Evolutionary conservation across 352 stramenopile species (phyloP).

Genomic region (Globisporangium solare): DNA sequence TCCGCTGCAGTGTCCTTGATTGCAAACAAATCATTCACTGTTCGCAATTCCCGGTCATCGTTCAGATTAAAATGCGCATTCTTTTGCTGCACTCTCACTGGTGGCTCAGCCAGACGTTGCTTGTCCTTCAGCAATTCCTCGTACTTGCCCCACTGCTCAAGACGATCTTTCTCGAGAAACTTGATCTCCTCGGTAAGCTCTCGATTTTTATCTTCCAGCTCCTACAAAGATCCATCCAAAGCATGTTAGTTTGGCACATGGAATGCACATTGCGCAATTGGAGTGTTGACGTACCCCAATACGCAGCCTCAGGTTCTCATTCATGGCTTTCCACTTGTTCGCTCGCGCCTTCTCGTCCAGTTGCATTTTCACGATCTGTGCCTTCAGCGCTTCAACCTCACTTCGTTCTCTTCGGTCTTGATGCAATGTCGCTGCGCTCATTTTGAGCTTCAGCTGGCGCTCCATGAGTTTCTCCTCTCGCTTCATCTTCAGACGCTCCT

Average conservation of each 20-base stretch:
- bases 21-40: constrained; percentile 32
- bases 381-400: constrained; percentile 74
- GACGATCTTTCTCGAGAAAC: constrained; percentile 69
- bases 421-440: constrained; percentile 46
- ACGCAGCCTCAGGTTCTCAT: constrained; percentile 60
- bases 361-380: constrained; percentile 80
- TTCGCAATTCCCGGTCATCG: constrained; percentile 18
- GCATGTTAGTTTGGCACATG: background rate
- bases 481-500: constrained; percentile 70
- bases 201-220: constrained; percentile 72
- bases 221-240: constrained; percentile 24
- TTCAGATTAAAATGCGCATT: constrained; percentile 10
- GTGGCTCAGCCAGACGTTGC: constrained; percentile 10
- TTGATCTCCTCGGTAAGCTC: constrained; percentile 72
- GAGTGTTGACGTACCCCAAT: constrained; percentile 35
- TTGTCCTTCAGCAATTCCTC: constrained; percentile 48
- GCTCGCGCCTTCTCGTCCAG: constrained; percentile 53
- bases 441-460: constrained; percentile 65
- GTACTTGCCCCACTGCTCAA: constrained; percentile 75
- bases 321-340: constrained; percentile 62
- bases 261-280: background rate
- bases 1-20: constrained; percentile 37
- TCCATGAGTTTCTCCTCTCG: constrained; percentile 63
- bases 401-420: constrained; percentile 54
- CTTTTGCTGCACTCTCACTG: background rate